Conservation (phyloP, 2,329 filamentous ascomycete genomes). For the Aspergillus brunneoviolaceus region DNA sequence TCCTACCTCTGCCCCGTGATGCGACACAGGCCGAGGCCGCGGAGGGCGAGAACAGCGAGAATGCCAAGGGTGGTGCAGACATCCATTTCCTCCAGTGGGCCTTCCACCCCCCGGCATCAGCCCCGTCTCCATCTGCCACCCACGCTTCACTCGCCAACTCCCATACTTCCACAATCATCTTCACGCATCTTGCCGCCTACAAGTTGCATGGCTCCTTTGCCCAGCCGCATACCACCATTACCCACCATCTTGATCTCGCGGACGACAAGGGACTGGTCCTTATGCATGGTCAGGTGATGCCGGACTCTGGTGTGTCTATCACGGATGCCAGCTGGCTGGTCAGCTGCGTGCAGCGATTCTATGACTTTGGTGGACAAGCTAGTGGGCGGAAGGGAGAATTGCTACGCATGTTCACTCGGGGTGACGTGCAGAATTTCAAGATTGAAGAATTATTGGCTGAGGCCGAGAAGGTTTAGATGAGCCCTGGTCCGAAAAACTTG, state of each 20-base stretch:
- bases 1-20: constrained; percentile 71
- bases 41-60: constrained; percentile 25
- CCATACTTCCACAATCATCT: constrained; percentile 73
- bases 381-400: constrained; percentile 64
- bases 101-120: constrained; percentile 65
- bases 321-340: constrained; percentile 87
- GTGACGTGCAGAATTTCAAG: constrained; percentile 71
- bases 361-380: constrained; percentile 61
- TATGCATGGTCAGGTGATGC: constrained; percentile 77
- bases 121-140: constrained; percentile 20
- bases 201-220: constrained; percentile 88
- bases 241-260: constrained; percentile 81
- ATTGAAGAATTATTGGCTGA: constrained; percentile 85
- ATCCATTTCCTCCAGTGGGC: constrained; percentile 97
- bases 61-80: constrained; percentile 64
- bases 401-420: constrained; percentile 76
- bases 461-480: constrained; percentile 68
- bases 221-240: constrained; percentile 88
- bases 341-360: constrained; percentile 93
- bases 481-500: too few species aligned
- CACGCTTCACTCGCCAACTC: constrained; percentile 46
- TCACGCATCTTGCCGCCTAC: constrained; percentile 91
- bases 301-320: constrained; percentile 71
- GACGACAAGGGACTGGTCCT: constrained; percentile 75
- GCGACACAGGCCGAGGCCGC: constrained; percentile 12